Evolutionary conservation across 306 rosid species (phyloP).

Genomic region (Trifolium fragiferum): DNA sequence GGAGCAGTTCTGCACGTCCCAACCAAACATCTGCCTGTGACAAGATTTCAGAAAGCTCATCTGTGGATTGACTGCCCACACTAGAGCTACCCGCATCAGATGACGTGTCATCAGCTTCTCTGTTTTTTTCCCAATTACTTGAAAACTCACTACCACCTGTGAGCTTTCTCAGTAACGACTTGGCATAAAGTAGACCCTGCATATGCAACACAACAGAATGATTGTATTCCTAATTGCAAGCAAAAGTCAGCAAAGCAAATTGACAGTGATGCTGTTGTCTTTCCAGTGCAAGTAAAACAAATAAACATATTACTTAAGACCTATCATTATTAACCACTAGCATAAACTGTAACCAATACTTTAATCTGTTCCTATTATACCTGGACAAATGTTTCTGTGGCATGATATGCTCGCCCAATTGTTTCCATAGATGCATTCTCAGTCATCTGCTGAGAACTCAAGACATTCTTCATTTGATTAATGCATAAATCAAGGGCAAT

Average conservation of each 20-base stretch:
- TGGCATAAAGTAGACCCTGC: conserved; percentile 88
- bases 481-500: conserved; percentile 90
- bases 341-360: conserved; percentile 29
- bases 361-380: conserved; percentile 48
- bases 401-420: conserved; percentile 94
- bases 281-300: conserved; percentile 12
- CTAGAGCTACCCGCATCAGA: conserved; percentile 99
- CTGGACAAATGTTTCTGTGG: conserved; percentile 97
- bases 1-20: conserved; percentile 94
- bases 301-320: conserved; percentile 26
- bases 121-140: conserved; percentile 72
- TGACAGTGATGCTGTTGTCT: conserved; percentile 10
- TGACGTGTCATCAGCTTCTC: conserved; percentile 87
- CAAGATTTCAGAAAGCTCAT: conserved; percentile 81
- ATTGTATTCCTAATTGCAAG: conserved; percentile 24
- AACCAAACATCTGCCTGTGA: conserved; percentile 84
- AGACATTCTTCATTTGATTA: conserved; percentile 90
- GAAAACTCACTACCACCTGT: conserved; percentile 72
- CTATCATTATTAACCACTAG: not conserved
- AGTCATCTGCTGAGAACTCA: conserved; percentile 86
- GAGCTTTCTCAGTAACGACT: conserved; percentile 87
- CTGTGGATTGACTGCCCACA: conserved; percentile 89
- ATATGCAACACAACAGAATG: conserved; percentile 38
- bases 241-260: conserved; percentile 34
- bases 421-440: conserved; percentile 92